These are phyloP conservation scores for Nyctanthes arbortristis DNA, from an alignment of 257 asterid genomes.

Conservation along the genomic window DNA sequence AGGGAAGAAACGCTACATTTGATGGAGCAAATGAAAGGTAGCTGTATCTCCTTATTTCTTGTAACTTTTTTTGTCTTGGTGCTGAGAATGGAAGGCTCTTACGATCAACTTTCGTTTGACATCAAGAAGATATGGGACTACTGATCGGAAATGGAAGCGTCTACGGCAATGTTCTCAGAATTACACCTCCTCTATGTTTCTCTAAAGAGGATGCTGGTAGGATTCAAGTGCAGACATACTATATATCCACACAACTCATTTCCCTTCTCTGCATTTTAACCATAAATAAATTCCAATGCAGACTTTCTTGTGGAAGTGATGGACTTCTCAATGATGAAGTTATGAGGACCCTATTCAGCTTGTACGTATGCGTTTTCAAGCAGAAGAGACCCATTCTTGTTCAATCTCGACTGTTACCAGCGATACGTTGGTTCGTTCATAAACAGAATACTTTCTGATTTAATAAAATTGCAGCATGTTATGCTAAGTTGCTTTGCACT, in stretches of 20 bases:
- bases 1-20: conserved; percentile 45
- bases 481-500: no score
- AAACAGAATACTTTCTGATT: no score
- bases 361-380: no score
- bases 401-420: no score
- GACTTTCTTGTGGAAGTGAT: conserved; percentile 52
- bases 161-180: conserved; percentile 40
- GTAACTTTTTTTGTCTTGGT: neutral
- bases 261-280: neutral
- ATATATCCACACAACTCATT: neutral
- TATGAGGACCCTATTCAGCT: conserved; percentile 36
- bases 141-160: conserved; percentile 40
- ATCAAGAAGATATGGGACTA: conserved; percentile 36
- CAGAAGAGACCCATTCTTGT: no score
- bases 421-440: no score
- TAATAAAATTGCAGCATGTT: no score
- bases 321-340: conserved; percentile 44
- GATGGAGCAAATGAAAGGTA: conserved; percentile 73
- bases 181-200: conserved; percentile 46
- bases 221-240: no score
- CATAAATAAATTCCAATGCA: conserved; percentile 16
- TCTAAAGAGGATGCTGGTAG: conserved; percentile 37
- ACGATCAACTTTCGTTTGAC: neutral
- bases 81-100: neutral
- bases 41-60: conserved; percentile 22